phyloP scores from a whole-genome alignment of 352 stramenopile genomes.

The Pythium vanterpoolii region DNA sequence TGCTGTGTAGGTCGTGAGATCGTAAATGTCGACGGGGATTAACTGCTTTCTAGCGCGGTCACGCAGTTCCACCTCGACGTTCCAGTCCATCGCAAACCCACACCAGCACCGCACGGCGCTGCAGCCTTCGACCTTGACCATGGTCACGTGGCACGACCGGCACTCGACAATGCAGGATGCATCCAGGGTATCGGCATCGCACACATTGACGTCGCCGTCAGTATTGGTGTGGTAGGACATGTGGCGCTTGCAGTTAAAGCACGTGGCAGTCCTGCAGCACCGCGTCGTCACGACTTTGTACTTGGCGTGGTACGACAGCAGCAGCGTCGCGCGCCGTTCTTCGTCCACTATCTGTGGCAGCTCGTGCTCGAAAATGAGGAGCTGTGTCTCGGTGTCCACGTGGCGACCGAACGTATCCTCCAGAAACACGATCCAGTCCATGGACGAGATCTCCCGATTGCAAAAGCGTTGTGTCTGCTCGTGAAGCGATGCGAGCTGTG shows the following conservation, averaged over 20 bases:
- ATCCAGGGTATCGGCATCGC: not conserved
- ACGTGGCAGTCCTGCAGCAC: constrained; percentile 14
- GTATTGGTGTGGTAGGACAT: not conserved
- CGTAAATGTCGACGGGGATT: constrained; percentile 34
- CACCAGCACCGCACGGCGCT: constrained; percentile 20
- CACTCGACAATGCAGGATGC: constrained; percentile 19
- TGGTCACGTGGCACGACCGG: constrained; percentile 24
- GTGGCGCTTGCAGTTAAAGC: constrained; percentile 29
- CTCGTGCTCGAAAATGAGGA: constrained; percentile 19
- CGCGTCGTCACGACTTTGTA: constrained; percentile 21
- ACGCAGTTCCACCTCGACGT: constrained; percentile 16
- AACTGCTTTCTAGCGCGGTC: constrained; percentile 23
- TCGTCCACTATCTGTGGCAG: constrained; percentile 16
- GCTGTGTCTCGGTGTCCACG: constrained; percentile 1
- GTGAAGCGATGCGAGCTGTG: constrained; percentile 3
- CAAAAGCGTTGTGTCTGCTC: constrained; percentile 4
- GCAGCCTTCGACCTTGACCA: constrained; percentile 31
- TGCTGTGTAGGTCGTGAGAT: constrained; percentile 16
- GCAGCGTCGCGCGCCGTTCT: constrained; percentile 21
- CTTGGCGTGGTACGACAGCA: constrained; percentile 25
- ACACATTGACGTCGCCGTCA: not conserved
- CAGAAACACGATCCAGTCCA: constrained; percentile 10
- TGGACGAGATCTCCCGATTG: constrained; percentile 13
- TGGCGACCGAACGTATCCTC: constrained; percentile 17
- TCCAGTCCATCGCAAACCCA: constrained; percentile 39